Conservation (phyloP, 306 rosid genomes). For the Cucumis hystrix region DNA sequence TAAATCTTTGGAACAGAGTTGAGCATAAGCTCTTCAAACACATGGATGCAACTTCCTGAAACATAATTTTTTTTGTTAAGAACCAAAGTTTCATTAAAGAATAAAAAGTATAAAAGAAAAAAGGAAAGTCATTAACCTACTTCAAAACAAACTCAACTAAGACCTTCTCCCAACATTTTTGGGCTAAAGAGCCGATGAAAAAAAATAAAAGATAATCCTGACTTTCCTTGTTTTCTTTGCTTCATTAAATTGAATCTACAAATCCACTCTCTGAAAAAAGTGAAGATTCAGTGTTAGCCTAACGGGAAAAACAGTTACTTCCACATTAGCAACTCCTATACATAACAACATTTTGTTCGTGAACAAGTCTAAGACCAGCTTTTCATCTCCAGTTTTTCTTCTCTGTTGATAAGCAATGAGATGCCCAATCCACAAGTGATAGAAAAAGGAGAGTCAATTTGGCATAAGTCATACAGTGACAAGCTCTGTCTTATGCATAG, state of each 20-base stretch:
- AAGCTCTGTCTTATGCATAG: too few species aligned
- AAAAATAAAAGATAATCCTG: neutral
- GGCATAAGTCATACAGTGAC: too few species aligned
- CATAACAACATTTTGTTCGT: neutral
- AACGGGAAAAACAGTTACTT: neutral
- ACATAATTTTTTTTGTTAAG: neutral
- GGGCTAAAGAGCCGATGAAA: neutral
- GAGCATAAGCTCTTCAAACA: neutral
- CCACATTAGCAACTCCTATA: neutral
- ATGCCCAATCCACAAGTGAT: too few species aligned
- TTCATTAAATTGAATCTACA: neutral
- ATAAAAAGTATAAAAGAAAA: neutral
- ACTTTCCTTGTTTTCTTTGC: neutral
- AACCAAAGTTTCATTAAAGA: neutral
- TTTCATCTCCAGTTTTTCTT: neutral
- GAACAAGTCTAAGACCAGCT: neutral
- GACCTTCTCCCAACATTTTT: neutral
- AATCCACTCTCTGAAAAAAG: neutral
- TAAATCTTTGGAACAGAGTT: neutral
- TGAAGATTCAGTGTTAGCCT: neutral
- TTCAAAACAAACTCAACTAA: neutral
- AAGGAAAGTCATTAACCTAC: neutral
- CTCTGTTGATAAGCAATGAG: neutral
- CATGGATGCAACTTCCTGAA: neutral
- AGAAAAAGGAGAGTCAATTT: too few species aligned